Evolutionary conservation across 352 stramenopile genomes (phyloP).

Genomic region (Phytophthora pisi): DNA sequence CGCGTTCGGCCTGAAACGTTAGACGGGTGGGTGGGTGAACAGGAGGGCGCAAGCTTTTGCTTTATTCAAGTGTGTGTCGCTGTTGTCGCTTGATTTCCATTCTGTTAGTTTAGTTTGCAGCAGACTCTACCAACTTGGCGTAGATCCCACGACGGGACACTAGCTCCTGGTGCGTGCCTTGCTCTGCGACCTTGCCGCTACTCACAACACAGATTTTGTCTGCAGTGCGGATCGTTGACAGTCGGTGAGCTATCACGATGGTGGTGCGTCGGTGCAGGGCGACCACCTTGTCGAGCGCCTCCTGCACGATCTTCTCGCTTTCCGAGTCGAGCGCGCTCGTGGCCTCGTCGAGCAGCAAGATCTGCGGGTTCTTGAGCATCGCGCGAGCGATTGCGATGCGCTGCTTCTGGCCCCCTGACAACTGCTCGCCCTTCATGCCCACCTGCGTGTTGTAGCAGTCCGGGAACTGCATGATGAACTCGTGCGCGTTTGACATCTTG

Average conservation of each 20-base stretch:
- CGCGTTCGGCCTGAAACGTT: conserved; percentile 11
- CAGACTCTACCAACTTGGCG: conserved; percentile 16
- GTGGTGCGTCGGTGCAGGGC: conserved; percentile 60
- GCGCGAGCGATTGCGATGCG: conserved; percentile 48
- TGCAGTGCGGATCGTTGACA: conserved; percentile 52
- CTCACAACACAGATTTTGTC: conserved; percentile 43
- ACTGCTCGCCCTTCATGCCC: conserved; percentile 28
- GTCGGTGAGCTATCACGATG: conserved; percentile 86
- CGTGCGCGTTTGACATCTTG: conserved; percentile 46
- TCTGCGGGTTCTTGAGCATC: conserved; percentile 46
- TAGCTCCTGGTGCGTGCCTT: conserved; percentile 37
- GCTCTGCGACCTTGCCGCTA: conserved; percentile 32
- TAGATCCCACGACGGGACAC: conserved; percentile 28
- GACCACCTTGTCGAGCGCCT: conserved; percentile 36
- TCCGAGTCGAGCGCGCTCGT: conserved; percentile 89
- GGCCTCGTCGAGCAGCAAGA: conserved; percentile 68
- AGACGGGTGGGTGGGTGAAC: conserved; percentile 1
- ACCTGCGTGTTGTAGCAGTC: conserved; percentile 46
- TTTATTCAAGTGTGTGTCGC: too few species aligned
- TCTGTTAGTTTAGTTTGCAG: conserved; percentile 6
- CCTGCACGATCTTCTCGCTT: conserved; percentile 69
- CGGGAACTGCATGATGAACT: conserved; percentile 46
- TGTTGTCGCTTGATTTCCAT: too few species aligned
- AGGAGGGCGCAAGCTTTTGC: too few species aligned
- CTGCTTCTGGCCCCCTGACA: conserved; percentile 50